Conservation (phyloP, 371 early-diverging fungal genomes). For the Mucor racemosus region DNA sequence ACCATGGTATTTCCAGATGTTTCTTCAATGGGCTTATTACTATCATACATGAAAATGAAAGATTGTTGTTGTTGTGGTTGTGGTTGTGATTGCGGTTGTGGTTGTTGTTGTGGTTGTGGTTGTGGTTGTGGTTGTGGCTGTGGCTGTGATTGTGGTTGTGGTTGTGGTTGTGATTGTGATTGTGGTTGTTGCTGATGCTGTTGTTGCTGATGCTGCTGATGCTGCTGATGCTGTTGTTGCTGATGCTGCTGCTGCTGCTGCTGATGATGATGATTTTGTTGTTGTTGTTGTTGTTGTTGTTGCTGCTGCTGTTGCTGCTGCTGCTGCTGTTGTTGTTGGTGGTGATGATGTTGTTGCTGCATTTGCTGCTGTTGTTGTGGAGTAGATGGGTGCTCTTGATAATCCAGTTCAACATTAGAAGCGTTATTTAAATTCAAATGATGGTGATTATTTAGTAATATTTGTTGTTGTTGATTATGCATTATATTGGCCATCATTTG, state of each 20-base stretch:
- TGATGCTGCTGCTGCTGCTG: neutral
- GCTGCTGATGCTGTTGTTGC: neutral
- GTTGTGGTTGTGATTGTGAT: neutral
- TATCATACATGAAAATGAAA: neutral
- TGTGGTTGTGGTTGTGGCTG: neutral
- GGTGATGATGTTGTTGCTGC: neutral
- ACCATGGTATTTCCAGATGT: neutral
- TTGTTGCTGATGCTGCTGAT: neutral
- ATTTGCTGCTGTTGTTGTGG: neutral
- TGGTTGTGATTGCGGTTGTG: neutral
- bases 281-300: neutral
- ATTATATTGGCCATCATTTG: neutral
- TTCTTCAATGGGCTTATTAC: neutral
- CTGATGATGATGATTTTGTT: too few relatives aligned
- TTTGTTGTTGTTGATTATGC: slow-evolving; percentile 1
- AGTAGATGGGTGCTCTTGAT: neutral
- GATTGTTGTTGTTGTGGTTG: neutral
- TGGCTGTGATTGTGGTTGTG: neutral
- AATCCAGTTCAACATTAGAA: neutral
- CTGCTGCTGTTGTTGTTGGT: too few relatives aligned
- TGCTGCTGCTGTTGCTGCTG: neutral
- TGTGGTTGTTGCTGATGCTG: neutral
- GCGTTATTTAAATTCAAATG: neutral
- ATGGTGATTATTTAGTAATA: neutral
- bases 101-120: neutral